Conservation (phyloP, 208 protist species). For the Zelonia costaricensis region DNA sequence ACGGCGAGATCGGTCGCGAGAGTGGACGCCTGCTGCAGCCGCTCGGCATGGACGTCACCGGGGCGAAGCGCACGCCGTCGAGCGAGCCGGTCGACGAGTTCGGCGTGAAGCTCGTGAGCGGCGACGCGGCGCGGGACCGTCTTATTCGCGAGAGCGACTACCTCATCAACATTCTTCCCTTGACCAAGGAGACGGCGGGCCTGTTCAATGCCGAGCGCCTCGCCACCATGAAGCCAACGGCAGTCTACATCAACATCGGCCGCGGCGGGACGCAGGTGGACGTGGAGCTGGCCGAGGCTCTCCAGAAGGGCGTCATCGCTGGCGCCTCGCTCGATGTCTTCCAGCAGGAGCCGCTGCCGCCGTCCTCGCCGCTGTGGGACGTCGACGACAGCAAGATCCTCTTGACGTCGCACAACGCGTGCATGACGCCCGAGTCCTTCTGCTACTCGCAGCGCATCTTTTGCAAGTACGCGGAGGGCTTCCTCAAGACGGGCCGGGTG, state of each 20-base stretch:
- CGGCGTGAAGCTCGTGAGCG: constrained; percentile 52
- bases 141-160: constrained; percentile 78
- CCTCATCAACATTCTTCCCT: constrained; percentile 79
- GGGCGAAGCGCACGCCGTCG: constrained; percentile 53
- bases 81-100: constrained; percentile 46
- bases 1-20: constrained; percentile 79
- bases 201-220: constrained; percentile 85
- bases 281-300: constrained; percentile 58
- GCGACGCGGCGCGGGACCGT: constrained; percentile 46
- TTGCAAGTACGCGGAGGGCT: constrained; percentile 12
- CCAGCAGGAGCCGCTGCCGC: constrained; percentile 70
- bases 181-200: constrained; percentile 54
- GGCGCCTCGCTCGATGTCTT: constrained; percentile 86
- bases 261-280: constrained; percentile 74
- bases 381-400: constrained; percentile 72
- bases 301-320: constrained; percentile 58
- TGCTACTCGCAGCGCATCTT: constrained; percentile 6
- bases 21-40: constrained; percentile 37
- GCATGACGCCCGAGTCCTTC: constrained; percentile 34
- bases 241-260: constrained; percentile 89
- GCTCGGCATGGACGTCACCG: constrained; percentile 81
- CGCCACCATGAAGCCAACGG: constrained; percentile 73
- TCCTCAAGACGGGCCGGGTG: constrained; percentile 7
- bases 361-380: constrained; percentile 64
- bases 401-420: constrained; percentile 63